These are phyloP conservation scores for Bipolaris zeicola DNA, from an alignment of 2,329 filamentous ascomycete genomes.

Conservation along the genomic window DNA sequence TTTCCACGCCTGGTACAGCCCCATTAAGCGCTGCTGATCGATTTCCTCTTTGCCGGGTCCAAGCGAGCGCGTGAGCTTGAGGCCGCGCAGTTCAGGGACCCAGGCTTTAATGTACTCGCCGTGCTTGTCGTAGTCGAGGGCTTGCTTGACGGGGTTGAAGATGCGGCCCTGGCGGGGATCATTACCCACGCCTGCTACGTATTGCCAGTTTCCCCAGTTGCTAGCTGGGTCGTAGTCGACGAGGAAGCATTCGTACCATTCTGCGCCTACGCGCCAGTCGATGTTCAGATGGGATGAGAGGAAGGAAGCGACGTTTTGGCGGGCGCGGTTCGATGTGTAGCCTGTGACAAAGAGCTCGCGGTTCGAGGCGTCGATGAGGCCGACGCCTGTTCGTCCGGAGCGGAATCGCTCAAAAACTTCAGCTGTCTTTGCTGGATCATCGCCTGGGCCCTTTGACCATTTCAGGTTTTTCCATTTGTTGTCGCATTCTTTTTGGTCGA, in stretches of 20 bases:
- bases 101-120: constrained; percentile 74
- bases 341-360: constrained; percentile 76
- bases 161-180: constrained; percentile 74
- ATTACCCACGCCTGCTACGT: constrained; percentile 78
- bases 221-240: constrained; percentile 76
- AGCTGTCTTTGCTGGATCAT: constrained; percentile 51
- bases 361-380: constrained; percentile 77
- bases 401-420: constrained; percentile 62
- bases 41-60: constrained; percentile 34
- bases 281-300: constrained; percentile 73
- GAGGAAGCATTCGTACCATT: constrained; percentile 79
- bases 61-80: constrained; percentile 47
- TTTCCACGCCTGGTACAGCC: constrained; percentile 75
- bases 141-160: constrained; percentile 84
- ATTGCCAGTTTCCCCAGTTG: constrained; percentile 87
- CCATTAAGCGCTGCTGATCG: constrained; percentile 52
- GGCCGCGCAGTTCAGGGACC: constrained; percentile 68
- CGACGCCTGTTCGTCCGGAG: constrained; percentile 73
- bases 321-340: constrained; percentile 76
- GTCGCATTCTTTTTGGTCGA: constrained; percentile 23
- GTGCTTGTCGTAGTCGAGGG: constrained; percentile 73
- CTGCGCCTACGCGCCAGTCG: constrained; percentile 80
- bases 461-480: constrained; percentile 42
- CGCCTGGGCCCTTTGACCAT: constrained; percentile 41
- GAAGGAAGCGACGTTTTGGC: constrained; percentile 79